A percentile compares a stretch with the other conserved stretches of the same genome.
phyloP scores from a whole-genome alignment of 495 filamentous ascomycete species.

The Pseudomonodictys pantanalensis region DNA sequence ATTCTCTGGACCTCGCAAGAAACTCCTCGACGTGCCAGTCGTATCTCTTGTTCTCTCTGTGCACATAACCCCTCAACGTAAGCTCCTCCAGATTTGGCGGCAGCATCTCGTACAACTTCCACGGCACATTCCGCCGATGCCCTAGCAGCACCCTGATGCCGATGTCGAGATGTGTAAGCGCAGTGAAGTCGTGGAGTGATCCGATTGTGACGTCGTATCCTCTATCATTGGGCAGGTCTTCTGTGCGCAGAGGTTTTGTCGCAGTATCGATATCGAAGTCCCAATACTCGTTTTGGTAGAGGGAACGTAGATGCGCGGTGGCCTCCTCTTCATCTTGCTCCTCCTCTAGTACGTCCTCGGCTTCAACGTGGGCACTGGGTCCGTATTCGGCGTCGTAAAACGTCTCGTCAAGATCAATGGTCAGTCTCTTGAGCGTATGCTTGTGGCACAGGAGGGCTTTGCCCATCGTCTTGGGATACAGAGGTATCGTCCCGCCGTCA shows the following conservation, averaged over 20 bases:
- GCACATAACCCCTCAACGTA: background rate
- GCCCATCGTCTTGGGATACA: background rate
- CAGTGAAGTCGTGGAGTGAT: background rate
- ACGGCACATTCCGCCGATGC: too few species aligned
- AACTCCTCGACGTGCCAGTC: background rate
- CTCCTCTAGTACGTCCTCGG: background rate
- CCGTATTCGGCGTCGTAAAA: background rate
- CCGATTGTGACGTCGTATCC: background rate
- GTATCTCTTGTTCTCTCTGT: background rate
- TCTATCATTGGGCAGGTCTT: background rate
- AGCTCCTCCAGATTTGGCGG: background rate
- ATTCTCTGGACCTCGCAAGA: background rate
- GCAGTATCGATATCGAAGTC: background rate
- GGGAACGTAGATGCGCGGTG: background rate
- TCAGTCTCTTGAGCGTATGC: background rate
- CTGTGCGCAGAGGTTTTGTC: background rate
- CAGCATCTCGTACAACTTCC: background rate
- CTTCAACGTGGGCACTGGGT: background rate
- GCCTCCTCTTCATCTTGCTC: background rate
- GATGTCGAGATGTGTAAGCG: background rate
- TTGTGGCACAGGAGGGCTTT: background rate
- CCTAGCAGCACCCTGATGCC: background rate
- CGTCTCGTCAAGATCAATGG: background rate
- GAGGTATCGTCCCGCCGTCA: background rate
- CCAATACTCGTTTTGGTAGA: background rate